phyloP scores from a whole-genome alignment of 306 rosid genomes.

The Sphenostylis stenocarpa region DNA sequence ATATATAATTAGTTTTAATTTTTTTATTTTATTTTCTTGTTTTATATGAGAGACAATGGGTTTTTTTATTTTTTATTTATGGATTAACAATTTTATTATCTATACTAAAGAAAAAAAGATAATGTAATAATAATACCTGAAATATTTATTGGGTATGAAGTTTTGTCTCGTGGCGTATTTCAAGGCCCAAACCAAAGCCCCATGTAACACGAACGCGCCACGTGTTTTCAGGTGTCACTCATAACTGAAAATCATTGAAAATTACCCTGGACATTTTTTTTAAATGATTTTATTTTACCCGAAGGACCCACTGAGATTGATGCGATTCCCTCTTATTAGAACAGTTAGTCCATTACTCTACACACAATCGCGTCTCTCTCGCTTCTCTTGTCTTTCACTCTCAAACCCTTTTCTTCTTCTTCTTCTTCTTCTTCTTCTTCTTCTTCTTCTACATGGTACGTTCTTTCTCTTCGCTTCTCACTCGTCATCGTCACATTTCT shows the following conservation, averaged over 20 bases:
- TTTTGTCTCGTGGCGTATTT: neutral
- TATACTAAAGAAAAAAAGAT: no score
- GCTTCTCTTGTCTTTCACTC: neutral
- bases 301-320: neutral
- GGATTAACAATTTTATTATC: no score
- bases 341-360: neutral
- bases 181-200: neutral
- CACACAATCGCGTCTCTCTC: neutral
- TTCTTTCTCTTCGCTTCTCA: neutral
- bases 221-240: neutral
- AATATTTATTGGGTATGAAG: neutral
- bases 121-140: no score
- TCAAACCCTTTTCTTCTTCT: neutral
- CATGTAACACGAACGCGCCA: neutral
- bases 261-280: no score
- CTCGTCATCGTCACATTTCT: neutral
- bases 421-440: neutral
- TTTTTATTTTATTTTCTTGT: no score
- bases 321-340: neutral
- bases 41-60: no score
- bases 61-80: no score
- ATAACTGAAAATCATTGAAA: neutral
- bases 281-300: no score
- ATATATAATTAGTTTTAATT: no score
- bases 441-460: slow-evolving; percentile 19